Percentiles rank a stretch among this genome's conserved stretches.
Evolutionary conservation across 176 grass and related monocot genomes (phyloP).

Genomic region (Hsuehochloa calcarea): DNA sequence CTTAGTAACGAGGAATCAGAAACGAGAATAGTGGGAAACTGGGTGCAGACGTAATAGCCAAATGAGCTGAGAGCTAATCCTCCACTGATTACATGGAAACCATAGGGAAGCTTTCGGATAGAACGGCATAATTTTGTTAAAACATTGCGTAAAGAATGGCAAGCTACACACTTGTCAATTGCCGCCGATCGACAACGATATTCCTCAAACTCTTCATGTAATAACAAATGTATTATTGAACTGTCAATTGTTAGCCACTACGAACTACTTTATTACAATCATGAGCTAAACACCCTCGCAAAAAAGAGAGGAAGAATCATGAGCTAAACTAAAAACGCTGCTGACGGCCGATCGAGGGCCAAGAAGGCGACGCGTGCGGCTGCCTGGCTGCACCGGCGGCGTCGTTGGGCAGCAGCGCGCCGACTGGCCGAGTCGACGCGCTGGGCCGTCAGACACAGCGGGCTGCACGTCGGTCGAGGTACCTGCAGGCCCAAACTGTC

Average conservation of each 20-base stretch:
- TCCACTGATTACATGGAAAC: conserved; percentile 11
- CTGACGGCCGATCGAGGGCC: too few species aligned
- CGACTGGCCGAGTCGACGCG: too few species aligned
- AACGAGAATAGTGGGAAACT: conserved; percentile 36
- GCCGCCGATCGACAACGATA: not conserved
- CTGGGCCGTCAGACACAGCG: too few species aligned
- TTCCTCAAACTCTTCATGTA: not conserved
- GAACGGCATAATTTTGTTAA: not conserved
- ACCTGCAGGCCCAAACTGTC: too few species aligned
- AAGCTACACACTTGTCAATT: conserved; percentile 16
- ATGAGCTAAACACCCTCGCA: not conserved
- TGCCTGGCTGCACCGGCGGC: too few species aligned
- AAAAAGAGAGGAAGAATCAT: not conserved
- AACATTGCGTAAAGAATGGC: not conserved
- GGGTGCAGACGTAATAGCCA: conserved; percentile 19
- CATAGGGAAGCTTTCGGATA: not conserved
- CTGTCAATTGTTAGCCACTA: conserved; percentile 10
- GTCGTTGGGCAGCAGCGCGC: too few species aligned
- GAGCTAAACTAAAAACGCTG: not conserved
- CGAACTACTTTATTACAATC: not conserved
- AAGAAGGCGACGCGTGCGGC: too few species aligned
- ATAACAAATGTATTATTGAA: not conserved
- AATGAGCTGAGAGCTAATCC: not conserved
- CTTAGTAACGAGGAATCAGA: conserved; percentile 33
- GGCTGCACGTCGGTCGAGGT: too few species aligned